Conservation (phyloP, 768 basidiomycete species). For the Cystobasidiopsis lactophilus region DNA sequence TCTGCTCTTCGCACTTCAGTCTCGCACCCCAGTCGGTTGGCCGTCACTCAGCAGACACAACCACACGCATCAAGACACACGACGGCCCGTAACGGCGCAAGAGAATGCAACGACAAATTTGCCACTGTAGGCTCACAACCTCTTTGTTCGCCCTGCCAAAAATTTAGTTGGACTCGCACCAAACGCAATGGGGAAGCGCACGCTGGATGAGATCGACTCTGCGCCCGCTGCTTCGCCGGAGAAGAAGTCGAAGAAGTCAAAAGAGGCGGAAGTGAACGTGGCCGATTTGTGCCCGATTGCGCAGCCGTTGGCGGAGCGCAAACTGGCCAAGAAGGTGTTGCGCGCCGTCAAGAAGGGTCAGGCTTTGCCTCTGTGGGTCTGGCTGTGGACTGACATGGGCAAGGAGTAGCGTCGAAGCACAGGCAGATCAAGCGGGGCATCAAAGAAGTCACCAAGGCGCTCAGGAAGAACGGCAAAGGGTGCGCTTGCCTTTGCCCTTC, state of each 20-base stretch:
- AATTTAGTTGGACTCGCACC: too few species aligned
- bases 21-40: too few species aligned
- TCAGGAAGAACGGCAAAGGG: constrained; percentile 96
- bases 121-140: too few species aligned
- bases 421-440: constrained; percentile 93
- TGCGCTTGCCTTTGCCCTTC: constrained; percentile 25
- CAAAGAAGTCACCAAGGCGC: constrained; percentile 93
- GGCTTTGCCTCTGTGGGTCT: constrained; percentile 4
- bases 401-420: constrained; percentile 54
- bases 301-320: constrained; percentile 75
- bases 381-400: background rate
- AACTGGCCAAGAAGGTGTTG: constrained; percentile 79
- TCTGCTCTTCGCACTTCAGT: too few species aligned
- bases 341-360: constrained; percentile 77
- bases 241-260: constrained; percentile 44
- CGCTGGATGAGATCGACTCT: background rate
- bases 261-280: constrained; percentile 38
- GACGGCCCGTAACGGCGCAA: too few species aligned
- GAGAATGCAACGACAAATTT: too few species aligned
- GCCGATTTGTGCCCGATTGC: constrained; percentile 88
- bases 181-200: too few species aligned
- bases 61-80: too few species aligned
- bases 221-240: background rate
- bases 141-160: too few species aligned
- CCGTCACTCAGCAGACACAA: too few species aligned